Conservation (phyloP, 2,329 filamentous ascomycete genomes). For the Chrysoporthe puriensis region DNA sequence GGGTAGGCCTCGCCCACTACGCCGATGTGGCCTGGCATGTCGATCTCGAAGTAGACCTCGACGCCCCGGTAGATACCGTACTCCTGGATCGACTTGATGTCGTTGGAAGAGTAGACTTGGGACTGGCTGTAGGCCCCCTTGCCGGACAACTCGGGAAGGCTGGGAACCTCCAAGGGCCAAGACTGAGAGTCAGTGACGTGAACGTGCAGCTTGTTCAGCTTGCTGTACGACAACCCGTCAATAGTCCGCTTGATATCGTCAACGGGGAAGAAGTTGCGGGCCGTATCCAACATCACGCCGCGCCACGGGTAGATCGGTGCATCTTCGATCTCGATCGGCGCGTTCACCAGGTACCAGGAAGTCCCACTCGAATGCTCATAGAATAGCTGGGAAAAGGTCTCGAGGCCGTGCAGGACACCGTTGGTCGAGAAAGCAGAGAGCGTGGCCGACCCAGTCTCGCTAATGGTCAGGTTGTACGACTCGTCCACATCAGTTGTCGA, state of each 20-base stretch:
- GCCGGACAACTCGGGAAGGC: constrained; percentile 70
- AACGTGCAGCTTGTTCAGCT: constrained; percentile 81
- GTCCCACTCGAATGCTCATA: constrained; percentile 66
- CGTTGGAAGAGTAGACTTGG: constrained; percentile 67
- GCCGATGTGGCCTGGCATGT: constrained; percentile 80
- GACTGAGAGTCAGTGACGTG: constrained; percentile 84
- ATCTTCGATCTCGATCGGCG: constrained; percentile 75
- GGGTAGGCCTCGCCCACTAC: constrained; percentile 69
- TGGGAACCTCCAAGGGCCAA: constrained; percentile 81
- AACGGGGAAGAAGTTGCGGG: constrained; percentile 72
- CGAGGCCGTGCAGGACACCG: constrained; percentile 73
- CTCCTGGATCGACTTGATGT: constrained; percentile 69
- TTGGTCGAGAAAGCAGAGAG: constrained; percentile 69
- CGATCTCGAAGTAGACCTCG: constrained; percentile 75
- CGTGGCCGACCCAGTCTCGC: constrained; percentile 58
- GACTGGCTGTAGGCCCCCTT: constrained; percentile 74
- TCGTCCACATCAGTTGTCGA: constrained; percentile 67
- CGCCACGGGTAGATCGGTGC: constrained; percentile 75
- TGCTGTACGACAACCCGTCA: constrained; percentile 76
- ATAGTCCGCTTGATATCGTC: constrained; percentile 73
- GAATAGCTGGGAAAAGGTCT: constrained; percentile 80
- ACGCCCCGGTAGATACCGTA: constrained; percentile 73
- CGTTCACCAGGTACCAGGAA: constrained; percentile 68
- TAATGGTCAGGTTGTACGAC: constrained; percentile 71
- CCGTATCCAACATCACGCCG: constrained; percentile 78